A percentile compares a stretch with the other conserved stretches of the same genome.
Conservation (phyloP, 176 grass and related monocot genomes). For the Paspalum notatum region DNA sequence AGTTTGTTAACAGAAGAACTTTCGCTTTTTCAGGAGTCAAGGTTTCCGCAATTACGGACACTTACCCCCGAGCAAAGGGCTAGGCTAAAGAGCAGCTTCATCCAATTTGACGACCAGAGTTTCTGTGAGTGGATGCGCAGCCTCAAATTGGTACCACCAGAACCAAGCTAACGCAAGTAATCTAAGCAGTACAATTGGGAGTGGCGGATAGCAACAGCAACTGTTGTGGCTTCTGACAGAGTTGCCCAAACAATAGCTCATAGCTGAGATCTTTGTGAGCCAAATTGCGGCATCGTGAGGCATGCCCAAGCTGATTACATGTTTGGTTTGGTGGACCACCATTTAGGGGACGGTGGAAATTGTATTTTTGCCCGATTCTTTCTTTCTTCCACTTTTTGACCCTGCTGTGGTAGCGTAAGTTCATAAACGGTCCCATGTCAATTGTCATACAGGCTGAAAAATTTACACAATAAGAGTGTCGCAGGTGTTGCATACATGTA, state of each 20-base stretch:
- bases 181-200: not conserved
- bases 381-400: not conserved
- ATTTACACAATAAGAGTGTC: slow-evolving; percentile 35
- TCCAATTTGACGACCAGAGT: slow-evolving; percentile 88
- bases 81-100: slow-evolving; percentile 88
- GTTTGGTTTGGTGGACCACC: slow-evolving; percentile 15
- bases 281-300: not conserved
- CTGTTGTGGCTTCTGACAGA: slow-evolving; percentile 17
- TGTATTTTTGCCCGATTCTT: slow-evolving; percentile 53
- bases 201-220: slow-evolving; percentile 22
- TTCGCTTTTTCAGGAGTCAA: slow-evolving; percentile 75
- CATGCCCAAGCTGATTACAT: slow-evolving; percentile 4
- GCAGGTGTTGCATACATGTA: slow-evolving; percentile 28
- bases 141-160: slow-evolving; percentile 87
- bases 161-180: slow-evolving; percentile 67
- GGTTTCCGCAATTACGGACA: slow-evolving; percentile 77
- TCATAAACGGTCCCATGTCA: slow-evolving; percentile 16
- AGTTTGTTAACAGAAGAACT: slow-evolving; percentile 31
- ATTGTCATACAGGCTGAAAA: slow-evolving; percentile 24
- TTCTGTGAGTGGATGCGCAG: slow-evolving; percentile 99
- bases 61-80: slow-evolving; percentile 73
- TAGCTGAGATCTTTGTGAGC: slow-evolving; percentile 34
- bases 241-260: slow-evolving; percentile 38
- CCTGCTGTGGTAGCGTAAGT: slow-evolving; percentile 5
- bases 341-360: slow-evolving; percentile 28